These are phyloP conservation scores for Choiromyces venosus DNA, from an alignment of 495 filamentous ascomycete species.

Conservation along the genomic window DNA sequence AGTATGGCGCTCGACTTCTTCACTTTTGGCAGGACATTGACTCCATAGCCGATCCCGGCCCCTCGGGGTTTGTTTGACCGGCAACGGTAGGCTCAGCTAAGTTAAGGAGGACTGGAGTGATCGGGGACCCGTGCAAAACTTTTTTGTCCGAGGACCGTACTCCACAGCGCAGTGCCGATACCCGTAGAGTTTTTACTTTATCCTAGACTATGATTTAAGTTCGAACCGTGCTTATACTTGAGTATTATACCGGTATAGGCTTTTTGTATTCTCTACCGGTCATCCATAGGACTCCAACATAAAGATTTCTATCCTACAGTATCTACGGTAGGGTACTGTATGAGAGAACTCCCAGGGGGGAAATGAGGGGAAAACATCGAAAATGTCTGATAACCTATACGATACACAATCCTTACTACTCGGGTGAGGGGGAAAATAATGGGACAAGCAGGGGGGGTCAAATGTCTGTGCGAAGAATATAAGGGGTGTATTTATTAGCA, in stretches of 20 bases:
- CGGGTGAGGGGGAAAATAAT: no score
- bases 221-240: constrained; percentile 1
- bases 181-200: background rate
- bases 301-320: background rate
- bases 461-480: no score
- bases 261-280: background rate
- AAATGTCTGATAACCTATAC: background rate
- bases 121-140: background rate
- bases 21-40: background rate
- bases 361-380: background rate
- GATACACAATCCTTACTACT: no score
- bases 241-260: constrained; percentile 5
- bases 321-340: background rate
- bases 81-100: background rate
- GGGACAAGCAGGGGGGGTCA: no score
- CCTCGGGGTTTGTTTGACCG: background rate
- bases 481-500: no score
- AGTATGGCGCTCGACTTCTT: background rate
- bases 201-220: background rate
- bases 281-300: background rate
- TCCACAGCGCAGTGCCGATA: background rate
- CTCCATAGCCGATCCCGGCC: background rate
- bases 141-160: background rate
- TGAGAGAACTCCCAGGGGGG: background rate
- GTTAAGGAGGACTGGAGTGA: background rate